These are phyloP conservation scores for Rhipidocladum racemiflorum DNA, from an alignment of 176 grass and related monocot species.

Conservation along the genomic window DNA sequence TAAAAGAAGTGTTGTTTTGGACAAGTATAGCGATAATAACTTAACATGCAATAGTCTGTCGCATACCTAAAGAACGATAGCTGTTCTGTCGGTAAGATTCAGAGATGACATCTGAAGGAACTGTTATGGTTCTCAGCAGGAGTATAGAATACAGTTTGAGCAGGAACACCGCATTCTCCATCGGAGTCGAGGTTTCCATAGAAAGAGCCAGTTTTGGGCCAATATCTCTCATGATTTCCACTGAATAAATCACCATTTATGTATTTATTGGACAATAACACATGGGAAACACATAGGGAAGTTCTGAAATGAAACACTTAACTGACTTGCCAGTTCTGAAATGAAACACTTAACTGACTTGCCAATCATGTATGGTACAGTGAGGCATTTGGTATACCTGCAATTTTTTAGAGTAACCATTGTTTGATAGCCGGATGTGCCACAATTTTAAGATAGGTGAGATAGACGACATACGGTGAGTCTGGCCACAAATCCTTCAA, in stretches of 20 bases:
- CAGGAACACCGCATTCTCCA: constrained; percentile 85
- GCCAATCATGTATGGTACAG: constrained; percentile 80
- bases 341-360: no score
- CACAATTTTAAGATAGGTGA: constrained; percentile 21
- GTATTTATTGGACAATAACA: neutral
- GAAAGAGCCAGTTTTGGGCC: constrained; percentile 83
- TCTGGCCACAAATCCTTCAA: constrained; percentile 93
- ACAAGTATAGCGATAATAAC: no score
- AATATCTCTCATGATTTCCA: constrained; percentile 92
- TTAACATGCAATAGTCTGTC: constrained; percentile 70
- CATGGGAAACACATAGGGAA: neutral
- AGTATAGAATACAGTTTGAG: constrained; percentile 90
- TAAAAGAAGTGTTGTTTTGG: no score
- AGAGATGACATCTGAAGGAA: constrained; percentile 3
- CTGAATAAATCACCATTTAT: constrained; percentile 24
- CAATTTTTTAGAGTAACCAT: neutral
- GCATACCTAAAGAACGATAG: constrained; percentile 50
- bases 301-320: constrained; percentile 10
- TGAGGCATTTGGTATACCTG: constrained; percentile 79
- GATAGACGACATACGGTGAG: constrained; percentile 39
- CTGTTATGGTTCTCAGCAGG: constrained; percentile 56
- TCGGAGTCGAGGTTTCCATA: constrained; percentile 67
- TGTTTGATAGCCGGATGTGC: neutral
- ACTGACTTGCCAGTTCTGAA: no score
- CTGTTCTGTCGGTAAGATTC: neutral